These are phyloP conservation scores for Kwoniella newhampshirensis DNA, from an alignment of 768 basidiomycete genomes.

Conservation along the genomic window DNA sequence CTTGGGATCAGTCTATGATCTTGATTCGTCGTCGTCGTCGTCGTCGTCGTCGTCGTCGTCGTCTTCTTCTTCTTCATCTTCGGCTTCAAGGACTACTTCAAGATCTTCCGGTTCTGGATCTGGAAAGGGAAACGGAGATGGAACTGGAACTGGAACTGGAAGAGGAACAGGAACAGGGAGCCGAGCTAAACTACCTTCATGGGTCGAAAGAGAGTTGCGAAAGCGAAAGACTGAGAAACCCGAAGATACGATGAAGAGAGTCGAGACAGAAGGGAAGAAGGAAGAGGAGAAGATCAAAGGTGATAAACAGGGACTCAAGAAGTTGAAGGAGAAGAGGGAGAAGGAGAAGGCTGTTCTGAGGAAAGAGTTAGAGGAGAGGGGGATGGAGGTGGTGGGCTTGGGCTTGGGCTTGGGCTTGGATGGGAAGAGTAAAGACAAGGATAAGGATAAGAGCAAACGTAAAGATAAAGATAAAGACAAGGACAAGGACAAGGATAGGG, in stretches of 20 bases:
- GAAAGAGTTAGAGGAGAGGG: constrained; percentile 13
- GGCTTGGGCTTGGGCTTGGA: no score
- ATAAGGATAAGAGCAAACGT: constrained; percentile 1
- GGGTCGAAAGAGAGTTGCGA: constrained; percentile 19
- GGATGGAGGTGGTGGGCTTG: constrained; percentile 5
- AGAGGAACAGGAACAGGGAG: not conserved
- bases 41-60: not conserved
- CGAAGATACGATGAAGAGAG: constrained; percentile 5
- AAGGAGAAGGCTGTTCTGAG: constrained; percentile 7
- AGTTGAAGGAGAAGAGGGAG: constrained; percentile 14
- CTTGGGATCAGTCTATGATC: constrained; percentile 32
- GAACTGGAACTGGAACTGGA: not conserved
- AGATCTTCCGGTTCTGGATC: no score
- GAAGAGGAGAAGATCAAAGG: constrained; percentile 3
- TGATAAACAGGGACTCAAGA: constrained; percentile 9
- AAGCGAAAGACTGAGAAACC: constrained; percentile 17
- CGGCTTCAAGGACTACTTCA: no score
- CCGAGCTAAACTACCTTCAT: constrained; percentile 2
- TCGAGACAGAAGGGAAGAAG: constrained; percentile 13
- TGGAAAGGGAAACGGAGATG: no score
- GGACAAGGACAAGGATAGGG: not conserved
- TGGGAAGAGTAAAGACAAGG: constrained; percentile 1
- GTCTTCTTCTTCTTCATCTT: no score
- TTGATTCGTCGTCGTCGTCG: constrained; percentile 13
- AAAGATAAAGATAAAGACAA: not conserved